These are phyloP conservation scores for Metschnikowia hibisci DNA, from an alignment of 805 yeast species.

Conservation along the genomic window DNA sequence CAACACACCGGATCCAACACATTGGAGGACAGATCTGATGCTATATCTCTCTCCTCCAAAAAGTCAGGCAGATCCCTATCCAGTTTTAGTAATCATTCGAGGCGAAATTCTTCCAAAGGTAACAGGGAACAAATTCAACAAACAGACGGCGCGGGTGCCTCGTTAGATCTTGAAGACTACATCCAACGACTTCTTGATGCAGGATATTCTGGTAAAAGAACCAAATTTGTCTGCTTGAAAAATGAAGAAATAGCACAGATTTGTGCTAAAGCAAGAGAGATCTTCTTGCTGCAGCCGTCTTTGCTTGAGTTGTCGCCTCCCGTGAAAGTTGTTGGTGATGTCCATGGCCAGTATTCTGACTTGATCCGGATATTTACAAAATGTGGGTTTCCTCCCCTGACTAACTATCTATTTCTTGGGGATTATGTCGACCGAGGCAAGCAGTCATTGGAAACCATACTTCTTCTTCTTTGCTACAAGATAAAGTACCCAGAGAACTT, in stretches of 20 bases:
- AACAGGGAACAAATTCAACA: conserved; percentile 9
- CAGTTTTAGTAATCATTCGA: conserved; percentile 11
- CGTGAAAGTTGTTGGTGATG: conserved; percentile 87
- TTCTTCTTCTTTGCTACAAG: conserved; percentile 83
- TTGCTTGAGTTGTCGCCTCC: conserved; percentile 82
- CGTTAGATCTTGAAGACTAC: conserved; percentile 70
- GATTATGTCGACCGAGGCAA: conserved; percentile 98
- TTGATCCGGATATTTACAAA: conserved; percentile 85
- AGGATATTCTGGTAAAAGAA: conserved; percentile 92
- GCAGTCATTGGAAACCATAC: conserved; percentile 89
- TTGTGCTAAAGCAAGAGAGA: conserved; percentile 84
- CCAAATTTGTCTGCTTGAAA: conserved; percentile 83
- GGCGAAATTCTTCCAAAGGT: conserved; percentile 14
- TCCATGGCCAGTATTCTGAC: conserved; percentile 95
- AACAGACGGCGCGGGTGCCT: conserved; percentile 1
- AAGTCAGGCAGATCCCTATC: conserved; percentile 18
- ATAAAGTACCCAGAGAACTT: conserved; percentile 96
- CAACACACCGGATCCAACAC: conserved; percentile 17
- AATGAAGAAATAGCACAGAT: conserved; percentile 77
- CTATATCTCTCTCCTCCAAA: conserved; percentile 16
- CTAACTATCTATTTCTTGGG: conserved; percentile 89
- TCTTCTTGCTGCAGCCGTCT: conserved; percentile 86
- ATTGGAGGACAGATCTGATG: conserved; percentile 17
- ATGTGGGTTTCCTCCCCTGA: conserved; percentile 95
- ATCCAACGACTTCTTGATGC: conserved; percentile 92